These are phyloP conservation scores for Colletotrichum cereale DNA, from an alignment of 2,329 filamentous ascomycete species.

Conservation along the genomic window DNA sequence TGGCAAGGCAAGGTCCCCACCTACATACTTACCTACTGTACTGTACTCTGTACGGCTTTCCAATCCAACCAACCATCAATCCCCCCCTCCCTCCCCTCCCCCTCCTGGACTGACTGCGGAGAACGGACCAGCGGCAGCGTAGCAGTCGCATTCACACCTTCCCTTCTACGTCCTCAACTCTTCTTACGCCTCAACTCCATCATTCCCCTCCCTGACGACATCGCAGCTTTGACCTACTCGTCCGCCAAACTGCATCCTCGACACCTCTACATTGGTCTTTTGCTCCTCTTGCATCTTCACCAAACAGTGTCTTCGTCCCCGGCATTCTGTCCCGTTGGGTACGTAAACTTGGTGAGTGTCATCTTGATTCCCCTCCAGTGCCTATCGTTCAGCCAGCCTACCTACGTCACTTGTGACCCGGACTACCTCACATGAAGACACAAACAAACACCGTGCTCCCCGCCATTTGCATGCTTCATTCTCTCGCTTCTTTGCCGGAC, in stretches of 20 bases:
- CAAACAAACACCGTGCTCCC: constrained; percentile 12
- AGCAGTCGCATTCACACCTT: constrained; percentile 30
- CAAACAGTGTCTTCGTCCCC: constrained; percentile 10
- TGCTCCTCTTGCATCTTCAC: not conserved
- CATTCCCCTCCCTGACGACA: constrained; percentile 16
- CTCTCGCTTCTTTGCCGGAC: constrained; percentile 1
- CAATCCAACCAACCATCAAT: constrained; percentile 7
- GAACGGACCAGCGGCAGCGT: constrained; percentile 12
- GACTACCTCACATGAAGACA: constrained; percentile 6
- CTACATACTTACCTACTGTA: not conserved
- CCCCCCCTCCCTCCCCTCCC: constrained; percentile 3
- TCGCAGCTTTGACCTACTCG: constrained; percentile 24
- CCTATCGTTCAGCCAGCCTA: constrained; percentile 25
- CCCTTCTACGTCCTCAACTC: constrained; percentile 12
- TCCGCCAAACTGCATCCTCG: constrained; percentile 20
- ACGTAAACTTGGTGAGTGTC: constrained; percentile 37
- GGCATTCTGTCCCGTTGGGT: constrained; percentile 23
- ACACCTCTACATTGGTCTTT: not conserved
- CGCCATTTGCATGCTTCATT: constrained; percentile 23
- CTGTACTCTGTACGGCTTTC: constrained; percentile 19
- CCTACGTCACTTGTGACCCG: constrained; percentile 36
- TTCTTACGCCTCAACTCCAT: constrained; percentile 1
- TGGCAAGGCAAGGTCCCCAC: not conserved
- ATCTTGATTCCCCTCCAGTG: constrained; percentile 12
- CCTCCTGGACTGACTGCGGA: constrained; percentile 13